phyloP scores from a whole-genome alignment of 2,329 filamentous ascomycete genomes.

The Neopestalotiopsis clavispora region DNA sequence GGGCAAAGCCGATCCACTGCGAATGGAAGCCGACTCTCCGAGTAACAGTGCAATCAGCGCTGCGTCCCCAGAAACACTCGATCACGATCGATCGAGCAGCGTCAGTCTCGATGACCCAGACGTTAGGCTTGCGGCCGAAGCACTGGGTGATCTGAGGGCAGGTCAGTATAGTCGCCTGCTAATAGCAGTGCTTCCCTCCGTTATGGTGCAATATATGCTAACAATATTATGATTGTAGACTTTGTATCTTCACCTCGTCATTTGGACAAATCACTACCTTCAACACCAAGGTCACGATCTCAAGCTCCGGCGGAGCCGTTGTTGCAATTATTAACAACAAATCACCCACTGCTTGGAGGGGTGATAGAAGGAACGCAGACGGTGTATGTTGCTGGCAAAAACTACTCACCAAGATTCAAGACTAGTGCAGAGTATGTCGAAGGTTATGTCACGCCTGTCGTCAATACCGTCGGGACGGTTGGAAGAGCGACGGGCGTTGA shows the following conservation, averaged over 20 bases:
- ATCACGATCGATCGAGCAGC: constrained; percentile 51
- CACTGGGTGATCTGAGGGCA: constrained; percentile 74
- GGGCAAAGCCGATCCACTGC: constrained; percentile 48
- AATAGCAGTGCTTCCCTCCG: constrained; percentile 19
- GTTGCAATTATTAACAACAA: constrained; percentile 83
- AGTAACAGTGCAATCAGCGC: constrained; percentile 46
- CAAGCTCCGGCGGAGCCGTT: constrained; percentile 72
- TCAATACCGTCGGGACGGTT: constrained; percentile 84
- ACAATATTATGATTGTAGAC: constrained; percentile 46
- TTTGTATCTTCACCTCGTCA: constrained; percentile 68
- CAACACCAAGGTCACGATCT: constrained; percentile 41
- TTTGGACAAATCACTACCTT: constrained; percentile 46
- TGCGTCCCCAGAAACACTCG: constrained; percentile 51
- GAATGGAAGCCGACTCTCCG: constrained; percentile 53
- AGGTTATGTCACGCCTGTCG: constrained; percentile 83
- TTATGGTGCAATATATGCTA: constrained; percentile 20
- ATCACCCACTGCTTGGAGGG: constrained; percentile 83
- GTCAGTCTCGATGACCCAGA: constrained; percentile 70
- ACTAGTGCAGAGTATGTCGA: constrained; percentile 92
- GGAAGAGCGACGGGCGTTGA: constrained; percentile 88
- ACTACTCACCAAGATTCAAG: constrained; percentile 87
- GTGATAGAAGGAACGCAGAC: constrained; percentile 85
- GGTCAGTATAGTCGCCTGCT: constrained; percentile 53
- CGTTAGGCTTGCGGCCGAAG: constrained; percentile 74
- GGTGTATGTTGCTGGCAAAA: constrained; percentile 86